These are phyloP conservation scores for Candida pseudofarinosa DNA, from an alignment of 805 yeast genomes.

Conservation along the genomic window DNA sequence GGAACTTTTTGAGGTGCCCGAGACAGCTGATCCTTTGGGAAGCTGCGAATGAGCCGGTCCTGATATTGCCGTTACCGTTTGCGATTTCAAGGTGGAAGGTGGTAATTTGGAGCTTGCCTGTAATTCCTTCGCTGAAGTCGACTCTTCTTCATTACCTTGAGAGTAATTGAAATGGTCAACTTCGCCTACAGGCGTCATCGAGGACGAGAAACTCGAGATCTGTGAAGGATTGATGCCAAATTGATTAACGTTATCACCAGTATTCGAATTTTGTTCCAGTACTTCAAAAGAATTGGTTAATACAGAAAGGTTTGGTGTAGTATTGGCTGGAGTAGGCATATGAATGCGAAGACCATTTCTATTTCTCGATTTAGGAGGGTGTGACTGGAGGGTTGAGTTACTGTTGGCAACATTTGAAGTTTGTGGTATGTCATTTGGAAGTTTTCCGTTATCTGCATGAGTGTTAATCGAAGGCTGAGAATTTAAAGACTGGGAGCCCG, in stretches of 20 bases:
- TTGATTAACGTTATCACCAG: constrained; percentile 51
- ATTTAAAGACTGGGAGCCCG: not conserved
- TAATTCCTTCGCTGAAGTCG: not conserved
- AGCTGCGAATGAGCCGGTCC: not conserved
- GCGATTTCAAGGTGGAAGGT: not conserved
- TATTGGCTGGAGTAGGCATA: constrained; percentile 66
- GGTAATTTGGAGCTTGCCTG: not conserved
- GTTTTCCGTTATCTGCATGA: not conserved
- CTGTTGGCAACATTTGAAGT: not conserved
- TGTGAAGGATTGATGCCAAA: constrained; percentile 60
- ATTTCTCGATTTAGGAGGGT: constrained; percentile 20
- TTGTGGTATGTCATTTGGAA: not conserved
- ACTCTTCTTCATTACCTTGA: not conserved
- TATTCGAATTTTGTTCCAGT: constrained; percentile 1
- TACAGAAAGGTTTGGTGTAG: constrained; percentile 32
- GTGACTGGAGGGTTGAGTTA: not conserved
- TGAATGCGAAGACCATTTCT: constrained; percentile 61
- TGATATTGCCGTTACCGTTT: not conserved
- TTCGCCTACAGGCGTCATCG: constrained; percentile 82
- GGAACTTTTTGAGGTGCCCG: constrained; percentile 5
- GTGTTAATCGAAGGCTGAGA: not conserved
- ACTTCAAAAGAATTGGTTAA: constrained; percentile 26
- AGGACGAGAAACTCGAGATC: constrained; percentile 48
- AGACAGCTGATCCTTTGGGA: not conserved
- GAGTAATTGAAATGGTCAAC: constrained; percentile 21